Percentiles rank a stretch among this genome's conserved stretches.
Evolutionary conservation across 2,329 filamentous ascomycete genomes (phyloP).

Genomic region (Aspergillus bombycis): DNA sequence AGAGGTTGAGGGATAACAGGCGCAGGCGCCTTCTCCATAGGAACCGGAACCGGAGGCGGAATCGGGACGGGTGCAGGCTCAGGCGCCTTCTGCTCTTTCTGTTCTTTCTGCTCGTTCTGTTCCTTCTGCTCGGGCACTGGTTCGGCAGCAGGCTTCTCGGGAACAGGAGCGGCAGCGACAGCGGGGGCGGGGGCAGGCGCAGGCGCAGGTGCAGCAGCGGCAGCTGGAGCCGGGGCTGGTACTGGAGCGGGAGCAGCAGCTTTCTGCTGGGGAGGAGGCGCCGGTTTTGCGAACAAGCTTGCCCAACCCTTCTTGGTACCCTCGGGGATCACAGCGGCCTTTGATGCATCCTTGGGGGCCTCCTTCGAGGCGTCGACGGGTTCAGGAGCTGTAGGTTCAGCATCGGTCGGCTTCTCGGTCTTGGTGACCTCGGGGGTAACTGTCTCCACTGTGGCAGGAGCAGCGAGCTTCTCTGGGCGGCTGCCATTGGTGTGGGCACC

Average conservation of each 20-base stretch:
- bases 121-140: slow-evolving; percentile 15
- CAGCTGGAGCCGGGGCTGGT: slow-evolving; percentile 29
- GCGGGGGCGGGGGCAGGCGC: slow-evolving; percentile 28
- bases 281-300: slow-evolving; percentile 71
- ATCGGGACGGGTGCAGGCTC: slow-evolving; percentile 43
- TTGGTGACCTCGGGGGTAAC: slow-evolving; percentile 30
- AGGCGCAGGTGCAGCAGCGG: slow-evolving; percentile 42
- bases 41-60: slow-evolving; percentile 41
- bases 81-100: slow-evolving; percentile 13
- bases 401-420: slow-evolving; percentile 26
- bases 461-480: slow-evolving; percentile 38
- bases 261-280: slow-evolving; percentile 57
- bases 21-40: slow-evolving; percentile 41
- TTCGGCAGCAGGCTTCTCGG: slow-evolving; percentile 14
- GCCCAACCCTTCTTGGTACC: slow-evolving; percentile 63
- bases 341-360: slow-evolving; percentile 23
- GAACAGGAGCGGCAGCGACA: slow-evolving; percentile 19
- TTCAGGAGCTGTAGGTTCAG: slow-evolving; percentile 25
- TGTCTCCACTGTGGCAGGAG: slow-evolving; percentile 16
- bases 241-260: slow-evolving; percentile 45
- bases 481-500: slow-evolving; percentile 48
- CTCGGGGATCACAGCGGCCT: slow-evolving; percentile 41
- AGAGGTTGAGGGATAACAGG: slow-evolving; percentile 34
- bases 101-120: background rate
- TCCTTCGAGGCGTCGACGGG: slow-evolving; percentile 20